Evolutionary conservation across 805 yeast species (phyloP), one percentile per base, ranked within the genome.

Genomic region (Starmerella bacillaris): DNA sequence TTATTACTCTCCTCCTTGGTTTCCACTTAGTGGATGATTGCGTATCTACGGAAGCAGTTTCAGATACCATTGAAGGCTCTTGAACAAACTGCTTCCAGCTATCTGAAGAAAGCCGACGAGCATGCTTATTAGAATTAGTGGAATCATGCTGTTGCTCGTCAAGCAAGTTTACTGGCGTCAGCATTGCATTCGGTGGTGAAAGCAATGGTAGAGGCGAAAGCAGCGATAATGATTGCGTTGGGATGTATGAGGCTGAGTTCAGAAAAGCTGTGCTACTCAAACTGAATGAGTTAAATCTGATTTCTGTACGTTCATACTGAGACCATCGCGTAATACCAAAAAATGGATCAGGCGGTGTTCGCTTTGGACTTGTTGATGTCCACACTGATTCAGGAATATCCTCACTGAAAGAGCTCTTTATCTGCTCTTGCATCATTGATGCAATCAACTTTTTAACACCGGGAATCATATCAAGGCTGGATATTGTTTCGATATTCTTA

Each of bases 371-470:
- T 17, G 51, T 46, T 33, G 46, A 37, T 24, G 50, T 41, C 46
- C 54, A 50, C 16, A 54, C 38, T 16, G 49, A 42, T 30, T 51
- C 56, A 21, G 58, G 60, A 12, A 55, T 42, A 37, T 55, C 60
- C 22, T 55, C 57, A 17, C 42, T 33, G 36, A 55, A 44, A n/a
- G 56, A 40, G 22, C 44, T 53, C 3, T 43, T 37, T 29, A 56
- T 37, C 24, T 49, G 39, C 16, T 35, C 30, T 35, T 44, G 42
- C 34, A 55, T 37, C 19, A 45, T 42, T 18, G 33, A 24, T 18
- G 35, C 29, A 31, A 55, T 40, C 37, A 50, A 42, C 16, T 36
- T 37, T 8, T 53, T 42, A 12, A 51, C 50, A 4, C 48, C 49
- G 11, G 58, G 58, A 17, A 56, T 30, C 34, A 35, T 43, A 38